These are phyloP conservation scores for Teratosphaeria gauchensis DNA, from an alignment of 2,329 filamentous ascomycete genomes.

Conservation along the genomic window DNA sequence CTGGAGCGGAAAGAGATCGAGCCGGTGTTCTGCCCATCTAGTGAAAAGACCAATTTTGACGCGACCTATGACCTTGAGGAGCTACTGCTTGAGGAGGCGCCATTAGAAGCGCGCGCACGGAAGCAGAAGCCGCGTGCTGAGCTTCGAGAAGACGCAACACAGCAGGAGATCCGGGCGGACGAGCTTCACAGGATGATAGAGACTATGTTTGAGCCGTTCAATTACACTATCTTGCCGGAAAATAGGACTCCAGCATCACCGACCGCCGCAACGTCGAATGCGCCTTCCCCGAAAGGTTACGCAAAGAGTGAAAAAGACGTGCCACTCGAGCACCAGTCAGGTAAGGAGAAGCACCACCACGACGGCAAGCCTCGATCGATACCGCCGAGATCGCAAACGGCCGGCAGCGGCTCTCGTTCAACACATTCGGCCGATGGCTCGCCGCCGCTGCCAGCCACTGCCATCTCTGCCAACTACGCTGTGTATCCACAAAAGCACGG, in stretches of 20 bases:
- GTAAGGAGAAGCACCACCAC: constrained; percentile 4
- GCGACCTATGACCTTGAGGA: constrained; percentile 97
- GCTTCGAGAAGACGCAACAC: constrained; percentile 86
- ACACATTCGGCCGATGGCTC: constrained; percentile 40
- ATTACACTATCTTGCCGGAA: constrained; percentile 79
- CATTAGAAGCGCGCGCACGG: constrained; percentile 80
- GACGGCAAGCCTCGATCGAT: constrained; percentile 15
- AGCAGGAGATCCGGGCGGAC: constrained; percentile 88
- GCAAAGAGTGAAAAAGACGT: constrained; percentile 11
- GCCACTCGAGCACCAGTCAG: background rate
- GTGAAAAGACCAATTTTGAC: constrained; percentile 98
- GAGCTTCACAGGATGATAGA: constrained; percentile 93
- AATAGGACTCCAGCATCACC: constrained; percentile 40
- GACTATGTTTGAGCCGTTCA: constrained; percentile 85
- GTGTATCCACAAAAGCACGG: constrained; percentile 7
- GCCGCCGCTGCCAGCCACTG: constrained; percentile 30
- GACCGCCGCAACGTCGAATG: constrained; percentile 5
- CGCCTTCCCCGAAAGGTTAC: constrained; percentile 4
- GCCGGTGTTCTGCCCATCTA: constrained; percentile 85
- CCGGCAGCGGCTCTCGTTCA: constrained; percentile 30
- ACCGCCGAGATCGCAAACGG: constrained; percentile 27
- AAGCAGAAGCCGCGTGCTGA: constrained; percentile 89
- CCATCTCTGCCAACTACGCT: constrained; percentile 7
- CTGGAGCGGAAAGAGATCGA: constrained; percentile 80
- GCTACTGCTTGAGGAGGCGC: constrained; percentile 83